Evolutionary conservation across 176 grass and related monocot genomes (phyloP), one percentile per base, ranked within the genome.

Genomic region (Secale cereale): DNA sequence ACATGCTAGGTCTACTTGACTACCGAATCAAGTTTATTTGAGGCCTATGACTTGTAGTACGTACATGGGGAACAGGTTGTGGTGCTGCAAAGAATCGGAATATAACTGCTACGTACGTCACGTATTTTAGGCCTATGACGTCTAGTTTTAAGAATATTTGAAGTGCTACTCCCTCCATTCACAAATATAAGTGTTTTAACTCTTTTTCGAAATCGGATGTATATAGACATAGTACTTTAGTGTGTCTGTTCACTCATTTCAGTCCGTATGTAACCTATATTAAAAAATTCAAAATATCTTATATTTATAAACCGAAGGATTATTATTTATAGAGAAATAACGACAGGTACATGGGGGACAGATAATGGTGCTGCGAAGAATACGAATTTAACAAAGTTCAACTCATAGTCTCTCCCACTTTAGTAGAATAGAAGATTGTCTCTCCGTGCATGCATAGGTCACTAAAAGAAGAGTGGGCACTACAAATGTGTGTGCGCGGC

Each of bases 341-440:
- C 19, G 2, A 56, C 0, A 56, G 52, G 23, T 43, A 28, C 25
- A 74, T 28, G 39, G 39, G 40, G 1, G 7, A 45, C 40, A 74
- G 7, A 46, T 74, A 74, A 74, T 74, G 70, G 70, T 46, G 70
- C 12, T 74, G 23, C 0, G 6, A 27, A 78, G 62, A 85, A 85
- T 78, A 11, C 30, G 10, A 78, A 78, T 50, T 40, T 46, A 22
- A 68, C 64, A 74, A 11, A 79, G 48, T 78, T 79, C 62, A 57
- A 15, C 75, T 59, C 52, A 35, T 56, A 59, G 46, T 78, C 31
- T 59, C 32, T 78, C 17, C 20, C 48, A 40, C 65, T 84, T 87
- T 92, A 90, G 87, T 82, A 81, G 54, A 78, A 80, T 73, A 78
- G 69, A 86, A 91, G 61, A 52, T 86, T 88, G 76, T 91, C 78